A percentile compares a stretch with the other conserved stretches of the same genome.
Evolutionary conservation across 371 early-diverging fungal genomes (phyloP).

Genomic region (Lichtheimia hyalospora): DNA sequence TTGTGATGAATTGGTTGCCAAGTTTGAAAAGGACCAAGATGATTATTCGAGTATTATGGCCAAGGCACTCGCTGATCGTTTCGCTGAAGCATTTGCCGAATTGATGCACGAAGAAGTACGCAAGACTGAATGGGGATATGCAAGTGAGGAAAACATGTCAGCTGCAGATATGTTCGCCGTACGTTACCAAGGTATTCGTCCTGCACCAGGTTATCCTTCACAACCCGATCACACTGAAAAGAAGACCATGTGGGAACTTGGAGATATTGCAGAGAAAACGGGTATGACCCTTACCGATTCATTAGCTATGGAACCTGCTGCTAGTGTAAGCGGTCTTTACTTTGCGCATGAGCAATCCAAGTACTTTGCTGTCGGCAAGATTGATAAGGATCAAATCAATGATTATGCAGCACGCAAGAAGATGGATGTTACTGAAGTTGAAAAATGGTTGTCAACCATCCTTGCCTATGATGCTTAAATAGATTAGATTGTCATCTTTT

Average conservation of each 20-base stretch:
- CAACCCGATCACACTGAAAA: constrained; percentile 94
- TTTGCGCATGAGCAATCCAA: constrained; percentile 77
- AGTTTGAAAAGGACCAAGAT: constrained; percentile 77
- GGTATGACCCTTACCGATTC: constrained; percentile 88
- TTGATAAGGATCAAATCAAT: constrained; percentile 80
- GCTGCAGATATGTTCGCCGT: constrained; percentile 80
- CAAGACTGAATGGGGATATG: constrained; percentile 86
- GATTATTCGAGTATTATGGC: constrained; percentile 91
- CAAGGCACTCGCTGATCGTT: constrained; percentile 90
- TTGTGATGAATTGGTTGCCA: constrained; percentile 74
- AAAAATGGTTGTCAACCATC: constrained; percentile 86
- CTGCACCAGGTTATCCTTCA: constrained; percentile 89
- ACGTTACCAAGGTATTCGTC: constrained; percentile 92
- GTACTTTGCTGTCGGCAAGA: constrained; percentile 94
- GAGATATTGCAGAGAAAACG: constrained; percentile 70
- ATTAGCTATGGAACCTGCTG: constrained; percentile 90
- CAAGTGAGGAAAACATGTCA: constrained; percentile 71
- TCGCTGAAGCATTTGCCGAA: constrained; percentile 92
- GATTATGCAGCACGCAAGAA: constrained; percentile 81
- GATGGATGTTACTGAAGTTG: constrained; percentile 68
- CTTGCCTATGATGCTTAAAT: constrained; percentile 70
- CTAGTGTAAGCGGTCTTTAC: constrained; percentile 78
- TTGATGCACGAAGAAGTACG: constrained; percentile 84
- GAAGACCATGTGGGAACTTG: constrained; percentile 85
- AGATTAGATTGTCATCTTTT: background rate